phyloP scores from a whole-genome alignment of 306 rosid genomes.

The Vigna mungo region DNA sequence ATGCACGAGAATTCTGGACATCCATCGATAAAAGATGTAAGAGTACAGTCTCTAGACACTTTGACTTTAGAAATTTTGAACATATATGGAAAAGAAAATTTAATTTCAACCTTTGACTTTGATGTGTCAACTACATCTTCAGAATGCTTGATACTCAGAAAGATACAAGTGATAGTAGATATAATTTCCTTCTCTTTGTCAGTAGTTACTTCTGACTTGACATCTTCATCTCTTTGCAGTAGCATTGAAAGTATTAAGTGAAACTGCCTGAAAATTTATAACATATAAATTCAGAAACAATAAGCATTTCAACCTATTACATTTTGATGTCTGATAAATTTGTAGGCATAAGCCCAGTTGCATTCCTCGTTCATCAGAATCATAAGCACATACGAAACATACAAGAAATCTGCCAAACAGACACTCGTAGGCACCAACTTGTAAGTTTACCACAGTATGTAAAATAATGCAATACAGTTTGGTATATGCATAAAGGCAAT shows the following conservation, averaged over 20 bases:
- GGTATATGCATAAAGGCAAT: conserved; percentile 19
- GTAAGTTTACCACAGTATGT: background rate
- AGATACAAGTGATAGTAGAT: conserved; percentile 65
- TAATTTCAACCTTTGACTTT: conserved; percentile 77
- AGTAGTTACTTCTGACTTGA: conserved; percentile 71
- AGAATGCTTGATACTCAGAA: conserved; percentile 76
- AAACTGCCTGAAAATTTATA: conserved; percentile 76
- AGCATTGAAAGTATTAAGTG: conserved; percentile 76
- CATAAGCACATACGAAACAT: conserved; percentile 6
- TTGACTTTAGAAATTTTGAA: conserved; percentile 24
- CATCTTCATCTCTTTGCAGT: conserved; percentile 82
- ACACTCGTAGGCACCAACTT: conserved; percentile 2
- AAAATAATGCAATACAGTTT: background rate
- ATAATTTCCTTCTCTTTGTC: conserved; percentile 66
- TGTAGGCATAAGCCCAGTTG: conserved; percentile 2
- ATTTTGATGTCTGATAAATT: conserved; percentile 22
- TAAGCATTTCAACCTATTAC: conserved; percentile 31
- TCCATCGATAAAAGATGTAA: conserved; percentile 46
- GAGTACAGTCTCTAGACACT: conserved; percentile 36
- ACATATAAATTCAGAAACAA: conserved; percentile 30
- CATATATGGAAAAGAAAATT: conserved; percentile 24
- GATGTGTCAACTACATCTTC: conserved; percentile 77
- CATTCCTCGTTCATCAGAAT: conserved; percentile 23
- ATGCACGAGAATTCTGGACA: conserved; percentile 86
- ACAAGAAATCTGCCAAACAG: conserved; percentile 33